These are phyloP conservation scores for Candida sanyaensis DNA, from an alignment of 1,139 yeast species.

Conservation along the genomic window DNA sequence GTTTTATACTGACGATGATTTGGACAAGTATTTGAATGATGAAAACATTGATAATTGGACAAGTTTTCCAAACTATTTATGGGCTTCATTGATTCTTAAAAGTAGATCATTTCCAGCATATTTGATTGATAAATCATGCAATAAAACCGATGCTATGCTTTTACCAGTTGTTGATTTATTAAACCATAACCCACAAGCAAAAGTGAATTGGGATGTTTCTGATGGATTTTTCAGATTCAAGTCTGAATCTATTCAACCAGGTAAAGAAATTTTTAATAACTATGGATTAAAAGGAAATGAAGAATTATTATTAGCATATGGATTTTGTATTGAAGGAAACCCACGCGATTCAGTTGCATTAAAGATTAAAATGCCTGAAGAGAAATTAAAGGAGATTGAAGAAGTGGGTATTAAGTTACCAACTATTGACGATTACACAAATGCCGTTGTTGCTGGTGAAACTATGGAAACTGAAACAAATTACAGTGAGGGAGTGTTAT, in stretches of 20 bases:
- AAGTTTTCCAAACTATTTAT: slow-evolving; percentile 63
- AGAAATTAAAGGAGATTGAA: slow-evolving; percentile 32
- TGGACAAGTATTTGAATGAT: slow-evolving; percentile 28
- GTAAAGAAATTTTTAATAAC: slow-evolving; percentile 66
- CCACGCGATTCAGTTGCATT: slow-evolving; percentile 63
- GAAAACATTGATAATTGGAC: slow-evolving; percentile 50
- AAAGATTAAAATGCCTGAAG: slow-evolving; percentile 49
- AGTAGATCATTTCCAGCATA: slow-evolving; percentile 80
- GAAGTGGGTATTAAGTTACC: slow-evolving; percentile 49
- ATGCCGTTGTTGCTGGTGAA: slow-evolving; percentile 28
- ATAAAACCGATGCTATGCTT: slow-evolving; percentile 59
- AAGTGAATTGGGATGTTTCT: slow-evolving; percentile 62
- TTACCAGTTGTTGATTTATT: slow-evolving; percentile 78
- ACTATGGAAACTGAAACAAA: slow-evolving; percentile 11
- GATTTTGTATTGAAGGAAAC: slow-evolving; percentile 67
- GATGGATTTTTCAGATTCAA: slow-evolving; percentile 29
- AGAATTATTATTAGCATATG: slow-evolving; percentile 65
- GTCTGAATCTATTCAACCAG: slow-evolving; percentile 26
- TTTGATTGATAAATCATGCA: slow-evolving; percentile 31
- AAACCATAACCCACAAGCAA: slow-evolving; percentile 64
- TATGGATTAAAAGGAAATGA: slow-evolving; percentile 89
- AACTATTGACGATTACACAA: slow-evolving; percentile 47
- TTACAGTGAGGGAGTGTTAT: slow-evolving; percentile 44
- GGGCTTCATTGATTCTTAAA: slow-evolving; percentile 72
- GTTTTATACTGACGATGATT: slow-evolving; percentile 42